phyloP scores from a whole-genome alignment of 192 early-diverging fungal genomes.

The Coemansia sp. region DNA sequence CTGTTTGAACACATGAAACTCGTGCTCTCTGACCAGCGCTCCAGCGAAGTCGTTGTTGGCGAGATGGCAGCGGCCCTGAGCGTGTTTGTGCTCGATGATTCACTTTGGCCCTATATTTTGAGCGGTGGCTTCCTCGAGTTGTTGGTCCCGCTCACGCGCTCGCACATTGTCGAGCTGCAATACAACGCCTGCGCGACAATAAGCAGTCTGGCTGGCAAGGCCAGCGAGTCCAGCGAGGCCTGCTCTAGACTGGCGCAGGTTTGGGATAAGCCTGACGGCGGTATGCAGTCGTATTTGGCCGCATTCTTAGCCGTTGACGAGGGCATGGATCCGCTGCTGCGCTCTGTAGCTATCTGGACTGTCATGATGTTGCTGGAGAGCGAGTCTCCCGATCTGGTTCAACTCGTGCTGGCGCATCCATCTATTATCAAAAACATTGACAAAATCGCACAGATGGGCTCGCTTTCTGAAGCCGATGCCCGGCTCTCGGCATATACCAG shows the following conservation, averaged over 20 bases:
- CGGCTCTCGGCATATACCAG: constrained; percentile 38
- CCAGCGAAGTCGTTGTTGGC: constrained; percentile 57
- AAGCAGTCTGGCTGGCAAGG: constrained; percentile 63
- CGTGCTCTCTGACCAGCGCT: constrained; percentile 23
- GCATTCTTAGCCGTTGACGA: constrained; percentile 63
- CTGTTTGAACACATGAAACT: constrained; percentile 67
- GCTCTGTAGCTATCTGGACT: constrained; percentile 84
- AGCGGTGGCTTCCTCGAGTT: constrained; percentile 64
- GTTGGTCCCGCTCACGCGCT: constrained; percentile 62
- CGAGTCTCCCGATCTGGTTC: constrained; percentile 44
- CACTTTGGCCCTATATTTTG: constrained; percentile 66
- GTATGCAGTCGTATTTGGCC: constrained; percentile 69
- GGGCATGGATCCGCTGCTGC: constrained; percentile 66
- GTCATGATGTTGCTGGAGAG: constrained; percentile 75
- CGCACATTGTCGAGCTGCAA: constrained; percentile 60
- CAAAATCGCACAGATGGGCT: constrained; percentile 34
- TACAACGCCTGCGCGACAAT: constrained; percentile 78
- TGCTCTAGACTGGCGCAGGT: constrained; percentile 62
- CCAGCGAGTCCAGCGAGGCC: constrained; percentile 52
- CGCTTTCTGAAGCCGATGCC: constrained; percentile 16
- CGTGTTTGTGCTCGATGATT: constrained; percentile 75
- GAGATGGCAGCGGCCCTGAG: constrained; percentile 86
- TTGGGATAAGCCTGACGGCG: constrained; percentile 66
- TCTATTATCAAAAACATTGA: constrained; percentile 51
- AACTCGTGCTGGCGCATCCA: constrained; percentile 45